A percentile compares a stretch with the other conserved stretches of the same genome.
phyloP scores from a whole-genome alignment of 768 basidiomycete species.

The Leccinum subgranulosum region DNA sequence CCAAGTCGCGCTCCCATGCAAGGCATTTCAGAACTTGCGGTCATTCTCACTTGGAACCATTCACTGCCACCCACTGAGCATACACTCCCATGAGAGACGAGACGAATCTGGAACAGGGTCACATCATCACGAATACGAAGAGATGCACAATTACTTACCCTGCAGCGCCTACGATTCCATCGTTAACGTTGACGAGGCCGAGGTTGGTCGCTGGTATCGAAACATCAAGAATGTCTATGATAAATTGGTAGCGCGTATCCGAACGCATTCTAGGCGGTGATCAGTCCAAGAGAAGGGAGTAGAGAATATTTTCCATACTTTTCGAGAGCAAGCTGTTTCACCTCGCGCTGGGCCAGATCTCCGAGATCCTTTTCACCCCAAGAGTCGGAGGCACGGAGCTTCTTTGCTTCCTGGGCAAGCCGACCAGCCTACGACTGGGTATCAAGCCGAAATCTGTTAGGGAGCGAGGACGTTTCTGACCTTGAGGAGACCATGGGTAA shows the following conservation, averaged over 20 bases:
- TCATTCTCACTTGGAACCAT: slow-evolving; percentile 37
- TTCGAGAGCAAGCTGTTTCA: slow-evolving; percentile 54
- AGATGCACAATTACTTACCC: slow-evolving; percentile 54
- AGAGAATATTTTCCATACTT: slow-evolving; percentile 38
- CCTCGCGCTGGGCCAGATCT: slow-evolving; percentile 62
- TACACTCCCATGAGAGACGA: slow-evolving; percentile 70
- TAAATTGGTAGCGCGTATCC: slow-evolving; percentile 72
- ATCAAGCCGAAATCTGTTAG: neutral
- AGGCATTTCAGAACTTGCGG: neutral
- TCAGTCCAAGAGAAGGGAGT: slow-evolving; percentile 1
- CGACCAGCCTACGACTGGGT: slow-evolving; percentile 47
- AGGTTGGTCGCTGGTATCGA: slow-evolving; percentile 88
- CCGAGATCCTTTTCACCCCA: slow-evolving; percentile 68
- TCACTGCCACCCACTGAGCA: slow-evolving; percentile 60
- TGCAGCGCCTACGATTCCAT: slow-evolving; percentile 79
- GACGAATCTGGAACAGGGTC: slow-evolving; percentile 45
- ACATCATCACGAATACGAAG: slow-evolving; percentile 1
- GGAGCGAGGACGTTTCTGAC: slow-evolving; percentile 30
- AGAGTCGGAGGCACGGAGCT: slow-evolving; percentile 41
- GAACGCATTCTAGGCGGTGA: slow-evolving; percentile 49
- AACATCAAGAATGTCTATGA: slow-evolving; percentile 81
- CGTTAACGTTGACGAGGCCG: slow-evolving; percentile 72
- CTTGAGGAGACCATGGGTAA: slow-evolving; percentile 68
- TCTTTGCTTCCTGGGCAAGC: slow-evolving; percentile 57
- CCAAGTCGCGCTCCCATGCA: neutral